Evolutionary conservation across 169 alveolate genomes (phyloP).

Genomic region (Eimeria brunetti): DNA sequence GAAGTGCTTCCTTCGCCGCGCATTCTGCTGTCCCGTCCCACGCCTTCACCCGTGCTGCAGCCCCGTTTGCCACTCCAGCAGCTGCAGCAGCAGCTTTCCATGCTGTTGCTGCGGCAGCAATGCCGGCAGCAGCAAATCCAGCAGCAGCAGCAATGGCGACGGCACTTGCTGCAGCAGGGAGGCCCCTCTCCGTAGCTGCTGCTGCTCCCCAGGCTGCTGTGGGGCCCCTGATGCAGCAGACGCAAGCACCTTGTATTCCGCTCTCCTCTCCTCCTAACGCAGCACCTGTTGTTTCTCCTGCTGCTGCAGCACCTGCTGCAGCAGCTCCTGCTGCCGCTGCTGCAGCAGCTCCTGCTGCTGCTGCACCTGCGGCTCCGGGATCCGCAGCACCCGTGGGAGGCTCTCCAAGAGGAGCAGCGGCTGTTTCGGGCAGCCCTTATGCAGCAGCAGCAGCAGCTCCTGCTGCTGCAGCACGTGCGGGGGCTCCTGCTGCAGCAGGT

Average conservation of each 20-base stretch:
- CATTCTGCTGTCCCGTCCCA: constrained; percentile 48
- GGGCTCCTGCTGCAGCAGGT: neutral
- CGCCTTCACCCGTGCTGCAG: neutral
- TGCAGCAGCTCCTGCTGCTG: neutral
- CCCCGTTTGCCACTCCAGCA: constrained; percentile 28
- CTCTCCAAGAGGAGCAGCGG: neutral
- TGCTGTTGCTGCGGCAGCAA: constrained; percentile 68
- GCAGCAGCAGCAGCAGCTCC: constrained; percentile 36
- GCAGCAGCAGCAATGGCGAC: constrained; percentile 72
- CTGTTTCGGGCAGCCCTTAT: neutral
- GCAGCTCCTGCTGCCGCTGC: neutral
- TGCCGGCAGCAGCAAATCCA: constrained; percentile 42
- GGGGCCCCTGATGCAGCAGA: neutral
- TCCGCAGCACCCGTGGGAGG: neutral
- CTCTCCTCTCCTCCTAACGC: constrained; percentile 1
- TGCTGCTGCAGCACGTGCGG: constrained; percentile 40
- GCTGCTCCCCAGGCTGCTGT: neutral
- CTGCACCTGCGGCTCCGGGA: constrained; percentile 13
- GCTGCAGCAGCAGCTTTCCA: constrained; percentile 72
- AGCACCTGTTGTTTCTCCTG: neutral
- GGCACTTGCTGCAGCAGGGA: constrained; percentile 65
- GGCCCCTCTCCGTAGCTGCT: constrained; percentile 31
- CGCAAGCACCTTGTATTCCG: neutral
- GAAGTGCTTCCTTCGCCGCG: constrained; percentile 6
- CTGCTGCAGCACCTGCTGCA: neutral